Evolutionary conservation across 768 basidiomycete genomes (phyloP).

Genomic region (Suillus tomentosus): DNA sequence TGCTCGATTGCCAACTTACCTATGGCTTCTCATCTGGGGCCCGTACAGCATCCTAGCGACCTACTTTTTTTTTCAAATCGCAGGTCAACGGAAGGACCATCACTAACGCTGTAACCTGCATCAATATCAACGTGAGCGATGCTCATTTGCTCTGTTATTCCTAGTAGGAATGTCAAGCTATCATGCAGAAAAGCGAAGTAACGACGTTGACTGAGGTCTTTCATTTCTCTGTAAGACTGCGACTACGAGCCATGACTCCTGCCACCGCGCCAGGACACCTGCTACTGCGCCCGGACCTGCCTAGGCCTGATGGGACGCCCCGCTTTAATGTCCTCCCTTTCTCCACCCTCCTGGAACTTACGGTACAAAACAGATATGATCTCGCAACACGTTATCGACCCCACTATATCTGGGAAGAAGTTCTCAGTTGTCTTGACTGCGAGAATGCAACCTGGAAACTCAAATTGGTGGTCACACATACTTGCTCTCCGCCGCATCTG

Average conservation of each 20-base stretch:
- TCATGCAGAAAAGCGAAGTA: neutral
- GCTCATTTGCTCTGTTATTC: no score
- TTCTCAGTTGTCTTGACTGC: neutral
- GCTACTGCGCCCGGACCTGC: no score
- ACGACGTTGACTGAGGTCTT: neutral
- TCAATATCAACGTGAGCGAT: neutral
- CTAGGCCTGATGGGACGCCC: no score
- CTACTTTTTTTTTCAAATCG: neutral
- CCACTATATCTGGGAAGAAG: neutral
- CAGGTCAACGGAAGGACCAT: neutral
- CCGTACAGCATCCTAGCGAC: neutral
- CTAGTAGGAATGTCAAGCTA: neutral
- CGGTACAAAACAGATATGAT: neutral
- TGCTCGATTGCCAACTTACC: neutral
- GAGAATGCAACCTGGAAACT: slow-evolving; percentile 5
- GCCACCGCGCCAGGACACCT: no score
- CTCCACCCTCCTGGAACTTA: neutral
- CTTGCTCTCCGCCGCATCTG: neutral
- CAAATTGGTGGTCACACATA: neutral
- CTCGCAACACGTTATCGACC: neutral
- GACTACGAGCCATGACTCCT: no score
- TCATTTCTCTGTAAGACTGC: neutral
- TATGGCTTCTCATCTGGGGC: neutral
- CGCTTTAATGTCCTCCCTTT: neutral
- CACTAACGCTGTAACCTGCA: neutral